These are phyloP conservation scores for Karstenula rhodostoma DNA, from an alignment of 2,329 filamentous ascomycete genomes.

Conservation along the genomic window DNA sequence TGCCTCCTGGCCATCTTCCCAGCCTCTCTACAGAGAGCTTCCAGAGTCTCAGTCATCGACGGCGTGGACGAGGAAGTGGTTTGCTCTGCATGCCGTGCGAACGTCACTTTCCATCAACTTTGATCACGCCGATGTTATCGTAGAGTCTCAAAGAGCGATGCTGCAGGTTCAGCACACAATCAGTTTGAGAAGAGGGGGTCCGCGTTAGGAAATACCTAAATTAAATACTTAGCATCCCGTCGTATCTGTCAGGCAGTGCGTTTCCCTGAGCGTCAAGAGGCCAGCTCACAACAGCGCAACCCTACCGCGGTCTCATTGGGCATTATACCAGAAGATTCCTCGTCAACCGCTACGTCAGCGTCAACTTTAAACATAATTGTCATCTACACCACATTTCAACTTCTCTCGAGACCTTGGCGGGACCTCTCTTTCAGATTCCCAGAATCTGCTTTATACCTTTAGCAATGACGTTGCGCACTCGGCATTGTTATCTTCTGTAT, in stretches of 20 bases:
- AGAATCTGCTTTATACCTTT: background rate
- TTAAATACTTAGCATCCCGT: background rate
- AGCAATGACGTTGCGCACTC: background rate
- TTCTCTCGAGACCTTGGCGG: background rate
- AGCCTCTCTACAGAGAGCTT: constrained; percentile 11
- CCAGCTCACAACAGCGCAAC: background rate
- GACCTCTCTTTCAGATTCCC: background rate
- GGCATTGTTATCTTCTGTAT: background rate
- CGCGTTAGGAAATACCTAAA: constrained; percentile 8
- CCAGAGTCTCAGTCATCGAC: constrained; percentile 18
- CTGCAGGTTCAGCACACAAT: constrained; percentile 34
- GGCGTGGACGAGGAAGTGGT: constrained; percentile 41
- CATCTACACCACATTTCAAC: background rate
- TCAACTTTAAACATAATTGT: background rate
- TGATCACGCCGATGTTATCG: constrained; percentile 29
- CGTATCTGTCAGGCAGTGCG: background rate
- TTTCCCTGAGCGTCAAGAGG: background rate
- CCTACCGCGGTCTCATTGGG: too few relatives aligned
- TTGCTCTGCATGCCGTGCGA: constrained; percentile 38
- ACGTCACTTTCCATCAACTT: constrained; percentile 29
- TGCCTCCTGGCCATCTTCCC: constrained; percentile 30
- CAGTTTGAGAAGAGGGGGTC: constrained; percentile 24
- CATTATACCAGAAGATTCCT: background rate
- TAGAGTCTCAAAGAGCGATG: constrained; percentile 37
- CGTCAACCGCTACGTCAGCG: background rate